Conservation (phyloP, 2,329 filamentous ascomycete species). For the Epichloe gansuensis region DNA sequence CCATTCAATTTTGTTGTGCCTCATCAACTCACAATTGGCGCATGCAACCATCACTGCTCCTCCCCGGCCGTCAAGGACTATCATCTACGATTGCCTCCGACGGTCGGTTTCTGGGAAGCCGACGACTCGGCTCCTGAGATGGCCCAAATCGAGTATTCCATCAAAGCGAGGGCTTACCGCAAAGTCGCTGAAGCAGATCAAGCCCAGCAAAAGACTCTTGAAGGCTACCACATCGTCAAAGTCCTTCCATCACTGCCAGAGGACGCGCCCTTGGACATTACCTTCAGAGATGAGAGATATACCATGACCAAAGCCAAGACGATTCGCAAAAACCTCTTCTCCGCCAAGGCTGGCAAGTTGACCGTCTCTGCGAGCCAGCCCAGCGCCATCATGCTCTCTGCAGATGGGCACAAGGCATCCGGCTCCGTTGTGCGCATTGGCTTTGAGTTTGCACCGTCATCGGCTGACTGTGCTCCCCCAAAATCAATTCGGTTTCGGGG, state of each 20-base stretch:
- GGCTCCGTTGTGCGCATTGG: constrained; percentile 31
- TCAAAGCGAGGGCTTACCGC: constrained; percentile 34
- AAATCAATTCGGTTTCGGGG: constrained; percentile 33
- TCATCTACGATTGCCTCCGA: constrained; percentile 42
- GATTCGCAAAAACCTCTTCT: constrained; percentile 40
- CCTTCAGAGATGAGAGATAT: constrained; percentile 36
- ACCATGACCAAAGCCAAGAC: constrained; percentile 37
- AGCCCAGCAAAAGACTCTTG: constrained; percentile 22
- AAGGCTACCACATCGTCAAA: constrained; percentile 33
- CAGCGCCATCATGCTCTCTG: constrained; percentile 34
- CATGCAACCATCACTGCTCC: constrained; percentile 38
- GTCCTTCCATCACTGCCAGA: constrained; percentile 39
- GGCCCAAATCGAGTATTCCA: constrained; percentile 39
- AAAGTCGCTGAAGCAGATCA: neutral
- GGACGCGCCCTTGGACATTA: constrained; percentile 39
- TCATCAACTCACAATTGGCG: constrained; percentile 42
- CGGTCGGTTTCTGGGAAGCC: constrained; percentile 38
- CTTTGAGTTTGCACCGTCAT: constrained; percentile 35
- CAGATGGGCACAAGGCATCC: constrained; percentile 33
- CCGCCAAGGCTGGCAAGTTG: constrained; percentile 37
- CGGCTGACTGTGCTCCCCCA: constrained; percentile 33
- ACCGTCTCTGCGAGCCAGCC: constrained; percentile 35
- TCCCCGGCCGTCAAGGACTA: constrained; percentile 35
- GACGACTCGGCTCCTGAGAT: constrained; percentile 45
- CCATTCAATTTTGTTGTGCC: constrained; percentile 50